Evolutionary conservation across 768 basidiomycete species (phyloP), one percentile per base, ranked within the genome.

Genomic region (Lactifluus subvellereus): DNA sequence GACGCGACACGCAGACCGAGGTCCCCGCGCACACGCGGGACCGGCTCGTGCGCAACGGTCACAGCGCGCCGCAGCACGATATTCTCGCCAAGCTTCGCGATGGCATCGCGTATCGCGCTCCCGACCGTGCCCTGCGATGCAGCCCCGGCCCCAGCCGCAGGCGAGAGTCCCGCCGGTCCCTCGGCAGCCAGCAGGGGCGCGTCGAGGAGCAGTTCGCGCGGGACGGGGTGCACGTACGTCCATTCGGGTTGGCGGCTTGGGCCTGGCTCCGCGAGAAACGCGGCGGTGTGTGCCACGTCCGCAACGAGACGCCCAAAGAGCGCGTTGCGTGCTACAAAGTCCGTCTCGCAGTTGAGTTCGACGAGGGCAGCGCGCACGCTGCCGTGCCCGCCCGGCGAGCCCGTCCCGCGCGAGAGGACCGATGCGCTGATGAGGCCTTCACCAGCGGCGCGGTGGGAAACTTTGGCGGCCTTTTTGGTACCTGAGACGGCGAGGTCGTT

Each of bases 301-400:
- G 80, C 79, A 13, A 89, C 88, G 43, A 95, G 82, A 58, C 80
- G 79, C 16, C 84, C 79, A 69, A 98, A 98, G 13, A 93, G 77
- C 61, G 87, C 83, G 69, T 92, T 95, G 66, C 91, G 77, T 27
- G 86, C 91, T 33, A 98, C 95, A 72, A 97, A 98, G 76, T 98
- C 95, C 57, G 95, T 97, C 77, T 98, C 95, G 77, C 95, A 98
- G 68, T 91, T 92, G 64, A 97, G 78, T 74, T 98, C 95, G 60
- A 98, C 78, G 82, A 97, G 89, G 20, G 88, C 86, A 11, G 89
- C 93, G 42, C 91, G 83, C 40, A 90, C 74, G 43, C 82, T 79
- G 1, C 79, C 80, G 20, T 72, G 73, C 7, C 74, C 73, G 42
- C 67, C 66, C 42, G 70, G 72, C 38, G 75, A 66, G 18, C 78